Evolutionary conservation across 306 rosid genomes (phyloP).

Genomic region (Mimosa bimucronata): DNA sequence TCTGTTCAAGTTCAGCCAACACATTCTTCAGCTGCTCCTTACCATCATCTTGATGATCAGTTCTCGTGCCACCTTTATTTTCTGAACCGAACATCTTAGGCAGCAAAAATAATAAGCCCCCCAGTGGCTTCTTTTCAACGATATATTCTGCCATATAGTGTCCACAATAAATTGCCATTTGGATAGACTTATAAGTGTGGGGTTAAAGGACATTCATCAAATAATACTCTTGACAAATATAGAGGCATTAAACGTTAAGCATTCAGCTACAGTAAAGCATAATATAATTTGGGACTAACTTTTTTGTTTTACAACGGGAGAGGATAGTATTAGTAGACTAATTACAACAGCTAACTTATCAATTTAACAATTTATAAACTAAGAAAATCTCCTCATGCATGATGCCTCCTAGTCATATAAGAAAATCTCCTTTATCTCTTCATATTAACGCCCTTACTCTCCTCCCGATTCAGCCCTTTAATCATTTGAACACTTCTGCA

Average conservation of each 20-base stretch:
- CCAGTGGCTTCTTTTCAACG: slow-evolving; percentile 74
- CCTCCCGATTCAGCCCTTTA: neutral
- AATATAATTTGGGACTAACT: neutral
- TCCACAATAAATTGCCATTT: slow-evolving; percentile 37
- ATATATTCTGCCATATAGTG: slow-evolving; percentile 74
- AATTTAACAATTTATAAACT: neutral
- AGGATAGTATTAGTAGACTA: neutral
- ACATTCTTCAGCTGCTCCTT: slow-evolving; percentile 49
- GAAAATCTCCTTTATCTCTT: slow-evolving; percentile 13
- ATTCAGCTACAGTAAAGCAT: slow-evolving; percentile 22
- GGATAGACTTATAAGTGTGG: slow-evolving; percentile 9
- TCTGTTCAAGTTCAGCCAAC: slow-evolving; percentile 77
- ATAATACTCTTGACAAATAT: slow-evolving; percentile 28
- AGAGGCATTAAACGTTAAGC: neutral
- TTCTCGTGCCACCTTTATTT: slow-evolving; percentile 43
- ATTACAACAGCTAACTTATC: slow-evolving; percentile 13
- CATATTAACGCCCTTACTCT: neutral
- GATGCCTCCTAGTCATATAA: neutral
- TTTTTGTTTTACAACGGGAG: slow-evolving; percentile 26
- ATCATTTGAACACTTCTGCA: slow-evolving; percentile 1
- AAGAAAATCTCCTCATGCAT: neutral
- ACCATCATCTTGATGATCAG: slow-evolving; percentile 47
- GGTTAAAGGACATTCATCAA: slow-evolving; percentile 29
- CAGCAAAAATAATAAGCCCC: slow-evolving; percentile 85
- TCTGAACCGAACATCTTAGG: slow-evolving; percentile 69